These are phyloP conservation scores for Spirogloea muscicola DNA, from an alignment of 139 green algal species.

Conservation along the genomic window DNA sequence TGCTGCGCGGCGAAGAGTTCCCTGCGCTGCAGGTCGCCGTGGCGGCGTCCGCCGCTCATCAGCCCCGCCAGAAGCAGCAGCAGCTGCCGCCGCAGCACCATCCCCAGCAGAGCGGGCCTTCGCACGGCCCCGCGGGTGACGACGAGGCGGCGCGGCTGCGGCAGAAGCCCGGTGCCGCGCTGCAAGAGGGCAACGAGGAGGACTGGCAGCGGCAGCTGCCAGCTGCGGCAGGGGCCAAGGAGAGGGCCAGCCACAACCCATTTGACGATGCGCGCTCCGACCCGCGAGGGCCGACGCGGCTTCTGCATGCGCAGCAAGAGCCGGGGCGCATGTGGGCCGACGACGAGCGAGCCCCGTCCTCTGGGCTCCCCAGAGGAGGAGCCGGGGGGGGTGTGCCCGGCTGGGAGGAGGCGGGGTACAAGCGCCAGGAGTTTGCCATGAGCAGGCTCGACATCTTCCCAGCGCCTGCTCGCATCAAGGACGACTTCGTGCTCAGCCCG, in stretches of 20 bases:
- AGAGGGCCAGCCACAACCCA: neutral
- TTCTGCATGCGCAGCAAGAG: neutral
- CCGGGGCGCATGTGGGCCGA: slow-evolving; percentile 1
- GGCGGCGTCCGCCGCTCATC: neutral
- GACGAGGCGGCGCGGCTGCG: neutral
- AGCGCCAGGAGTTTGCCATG: neutral
- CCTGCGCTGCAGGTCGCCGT: neutral
- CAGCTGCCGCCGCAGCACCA: neutral
- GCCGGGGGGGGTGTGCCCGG: neutral
- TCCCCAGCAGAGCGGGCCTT: neutral
- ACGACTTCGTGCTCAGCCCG: neutral
- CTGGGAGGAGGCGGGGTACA: neutral
- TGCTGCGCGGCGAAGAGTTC: slow-evolving; percentile 2
- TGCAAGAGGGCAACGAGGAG: neutral
- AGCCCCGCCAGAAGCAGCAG: neutral
- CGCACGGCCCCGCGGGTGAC: too few species aligned
- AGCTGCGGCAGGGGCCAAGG: neutral
- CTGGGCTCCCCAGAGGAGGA: neutral
- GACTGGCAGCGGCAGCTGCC: neutral
- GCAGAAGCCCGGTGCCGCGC: neutral
- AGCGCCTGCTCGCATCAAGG: neutral
- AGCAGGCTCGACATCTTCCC: neutral
- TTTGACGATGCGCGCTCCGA: neutral
- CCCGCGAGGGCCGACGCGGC: neutral
- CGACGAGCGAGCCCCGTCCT: neutral